Conservation (phyloP, 2,329 filamentous ascomycete species). For the Hypocreales sp. region DNA sequence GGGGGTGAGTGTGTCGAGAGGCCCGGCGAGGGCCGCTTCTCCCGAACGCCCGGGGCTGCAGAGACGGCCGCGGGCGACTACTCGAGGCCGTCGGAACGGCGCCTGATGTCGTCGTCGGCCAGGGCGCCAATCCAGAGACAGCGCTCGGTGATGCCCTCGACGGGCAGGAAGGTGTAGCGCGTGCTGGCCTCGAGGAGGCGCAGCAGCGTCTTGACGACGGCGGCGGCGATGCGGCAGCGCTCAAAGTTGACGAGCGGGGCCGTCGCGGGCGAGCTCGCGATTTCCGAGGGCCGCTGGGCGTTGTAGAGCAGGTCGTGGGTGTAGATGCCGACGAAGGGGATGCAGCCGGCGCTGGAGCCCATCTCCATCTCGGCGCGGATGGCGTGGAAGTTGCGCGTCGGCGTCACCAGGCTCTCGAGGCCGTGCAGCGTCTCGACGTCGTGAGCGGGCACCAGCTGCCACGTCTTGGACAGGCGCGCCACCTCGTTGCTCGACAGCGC, state of each 20-base stretch:
- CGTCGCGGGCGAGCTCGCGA: conserved; percentile 49
- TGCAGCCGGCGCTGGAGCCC: conserved; percentile 54
- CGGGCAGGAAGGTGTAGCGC: conserved; percentile 56
- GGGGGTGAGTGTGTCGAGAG: too few species aligned
- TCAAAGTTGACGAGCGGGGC: conserved; percentile 72
- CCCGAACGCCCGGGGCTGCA: too few species aligned
- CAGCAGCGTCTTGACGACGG: conserved; percentile 64
- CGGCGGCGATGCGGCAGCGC: conserved; percentile 59
- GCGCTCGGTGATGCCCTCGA: conserved; percentile 62
- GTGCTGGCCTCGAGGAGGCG: conserved; percentile 67
- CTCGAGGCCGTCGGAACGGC: conserved; percentile 34
- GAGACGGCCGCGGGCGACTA: conserved; percentile 4
- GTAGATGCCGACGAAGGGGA: conserved; percentile 73
- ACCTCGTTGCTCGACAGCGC: conserved; percentile 63
- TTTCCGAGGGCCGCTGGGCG: conserved; percentile 60
- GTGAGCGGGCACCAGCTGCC: conserved; percentile 49
- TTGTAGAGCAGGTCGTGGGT: conserved; percentile 76
- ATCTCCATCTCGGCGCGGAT: conserved; percentile 67
- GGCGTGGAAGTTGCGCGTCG: conserved; percentile 62
- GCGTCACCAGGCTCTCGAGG: conserved; percentile 59
- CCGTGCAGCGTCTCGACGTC: conserved; percentile 53
- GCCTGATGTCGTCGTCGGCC: conserved; percentile 57
- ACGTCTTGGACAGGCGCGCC: conserved; percentile 51
- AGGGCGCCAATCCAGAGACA: conserved; percentile 78
- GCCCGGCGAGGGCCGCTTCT: too few species aligned